Conservation (phyloP, 1,284 basidiomycete species). For the Ustilago loliicola region DNA sequence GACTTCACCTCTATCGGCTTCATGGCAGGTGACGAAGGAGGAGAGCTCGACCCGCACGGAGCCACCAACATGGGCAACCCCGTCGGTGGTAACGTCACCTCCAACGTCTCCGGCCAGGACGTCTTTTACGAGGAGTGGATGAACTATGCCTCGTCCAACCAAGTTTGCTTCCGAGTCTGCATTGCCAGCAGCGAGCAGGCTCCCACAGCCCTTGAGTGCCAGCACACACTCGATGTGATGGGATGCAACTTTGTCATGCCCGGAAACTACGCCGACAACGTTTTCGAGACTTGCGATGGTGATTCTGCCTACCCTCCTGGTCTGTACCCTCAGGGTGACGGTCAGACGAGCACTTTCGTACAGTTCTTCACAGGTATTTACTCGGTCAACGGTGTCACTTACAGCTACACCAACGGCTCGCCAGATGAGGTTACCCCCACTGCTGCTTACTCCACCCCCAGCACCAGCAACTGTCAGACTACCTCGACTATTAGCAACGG, state of each 20-base stretch:
- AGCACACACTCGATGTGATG: constrained; percentile 69
- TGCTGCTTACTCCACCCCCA: constrained; percentile 67
- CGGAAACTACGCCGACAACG: constrained; percentile 62
- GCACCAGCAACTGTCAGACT: constrained; percentile 62
- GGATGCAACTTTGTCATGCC: constrained; percentile 72
- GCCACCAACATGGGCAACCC: constrained; percentile 73
- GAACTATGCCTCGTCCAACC: constrained; percentile 67
- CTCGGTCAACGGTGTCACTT: constrained; percentile 41
- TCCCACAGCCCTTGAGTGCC: constrained; percentile 62
- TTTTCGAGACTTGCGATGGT: constrained; percentile 69
- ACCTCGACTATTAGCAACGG: constrained; percentile 49
- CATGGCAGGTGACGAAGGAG: constrained; percentile 60
- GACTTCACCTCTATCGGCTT: constrained; percentile 70
- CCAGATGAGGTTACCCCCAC: constrained; percentile 60
- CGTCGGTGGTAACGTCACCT: constrained; percentile 74
- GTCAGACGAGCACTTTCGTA: constrained; percentile 65
- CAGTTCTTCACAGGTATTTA: constrained; percentile 65
- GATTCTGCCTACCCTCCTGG: constrained; percentile 70
- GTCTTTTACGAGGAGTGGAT: constrained; percentile 75
- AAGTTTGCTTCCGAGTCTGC: constrained; percentile 70
- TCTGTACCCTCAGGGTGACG: constrained; percentile 59
- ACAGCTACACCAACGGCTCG: constrained; percentile 66
- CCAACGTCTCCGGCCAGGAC: constrained; percentile 73
- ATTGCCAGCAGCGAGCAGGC: constrained; percentile 63
- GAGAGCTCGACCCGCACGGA: constrained; percentile 70